Base-by-base conservation (phyloP, 352 stramenopile species). In the Globisporangium spinosum region DNA sequence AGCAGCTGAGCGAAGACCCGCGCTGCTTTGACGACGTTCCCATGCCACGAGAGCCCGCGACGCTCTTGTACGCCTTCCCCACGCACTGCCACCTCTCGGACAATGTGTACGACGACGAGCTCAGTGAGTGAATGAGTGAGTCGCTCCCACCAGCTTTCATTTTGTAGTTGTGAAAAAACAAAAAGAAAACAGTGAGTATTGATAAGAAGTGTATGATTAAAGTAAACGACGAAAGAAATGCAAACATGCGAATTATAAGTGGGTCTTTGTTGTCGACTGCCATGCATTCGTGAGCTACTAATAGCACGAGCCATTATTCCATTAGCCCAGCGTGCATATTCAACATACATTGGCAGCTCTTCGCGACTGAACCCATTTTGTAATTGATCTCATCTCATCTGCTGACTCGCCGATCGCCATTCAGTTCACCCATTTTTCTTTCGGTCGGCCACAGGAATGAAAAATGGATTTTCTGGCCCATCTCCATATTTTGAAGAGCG, bases 401-500 rank as follows among this genome's bases (percentile, higher is more conserved):
- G 49, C 27, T 43, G 54, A 43, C 27, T 40, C 54, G 25, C 5
- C 17, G 43, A 23, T 49, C 15, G 4, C 10, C 22, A 35, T 32
- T 17, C 4, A 22, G 3, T 35, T 35, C 25, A 27, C 25, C 29
- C 54, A 43, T 59, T 27, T 59, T 40, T 32, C 29, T 32, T 32
- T 32, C 29, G 29, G 29, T 59, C 54, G 17, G 54, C 54, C 54
- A 59, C 54, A 59, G 27, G 54, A 59, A 59, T 25, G 54, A 59
- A 59, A 59, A 59, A 59, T 43, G 54, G 54, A 59, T 59, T 59
- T 59, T 59, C 27, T 40, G 27, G 68, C 55, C 66, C 58, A 43
- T 72, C 67, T 69, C 15, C 27, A 15, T 10, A 17, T 9, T 17
- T 27, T 12, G n/a, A 27, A 56, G 49, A 17, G 49, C 54, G 25